Percentiles rank a stretch among this genome's conserved stretches.
phyloP scores from a whole-genome alignment of 345 rosid species.

The Rhodomyrtus tomentosa region DNA sequence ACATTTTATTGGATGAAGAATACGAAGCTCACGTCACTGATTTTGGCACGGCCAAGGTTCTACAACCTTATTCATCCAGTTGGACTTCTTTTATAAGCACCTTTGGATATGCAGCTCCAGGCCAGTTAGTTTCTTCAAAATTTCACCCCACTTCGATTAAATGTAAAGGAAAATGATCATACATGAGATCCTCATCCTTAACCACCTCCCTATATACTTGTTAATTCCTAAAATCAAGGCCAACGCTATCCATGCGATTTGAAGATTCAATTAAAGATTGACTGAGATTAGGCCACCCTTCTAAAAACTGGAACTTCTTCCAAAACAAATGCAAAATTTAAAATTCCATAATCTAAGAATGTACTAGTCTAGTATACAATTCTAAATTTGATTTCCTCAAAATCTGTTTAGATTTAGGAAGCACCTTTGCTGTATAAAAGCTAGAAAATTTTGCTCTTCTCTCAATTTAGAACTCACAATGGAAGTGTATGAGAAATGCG shows the following conservation, averaged over 20 bases:
- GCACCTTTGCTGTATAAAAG: neutral
- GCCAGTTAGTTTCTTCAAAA: neutral
- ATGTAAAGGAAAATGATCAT: neutral
- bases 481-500: neutral
- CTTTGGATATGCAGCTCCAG: neutral
- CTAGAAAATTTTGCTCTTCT: neutral
- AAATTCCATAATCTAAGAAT: neutral
- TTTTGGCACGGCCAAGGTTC: neutral
- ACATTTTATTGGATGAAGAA: neutral
- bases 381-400: neutral
- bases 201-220: neutral
- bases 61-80: neutral
- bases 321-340: neutral
- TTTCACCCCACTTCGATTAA: neutral
- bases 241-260: accelerated
- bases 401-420: neutral
- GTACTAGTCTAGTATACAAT: neutral
- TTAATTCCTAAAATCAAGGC: neutral
- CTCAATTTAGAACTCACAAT: neutral
- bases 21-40: neutral
- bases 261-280: neutral
- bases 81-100: neutral
- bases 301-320: neutral
- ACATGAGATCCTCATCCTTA: neutral
- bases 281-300: neutral